Percentiles rank a stretch among this genome's conserved stretches.
These are phyloP conservation scores for Oropetium thomaeum DNA, from an alignment of 176 grass and related monocot genomes.

Conservation along the genomic window DNA sequence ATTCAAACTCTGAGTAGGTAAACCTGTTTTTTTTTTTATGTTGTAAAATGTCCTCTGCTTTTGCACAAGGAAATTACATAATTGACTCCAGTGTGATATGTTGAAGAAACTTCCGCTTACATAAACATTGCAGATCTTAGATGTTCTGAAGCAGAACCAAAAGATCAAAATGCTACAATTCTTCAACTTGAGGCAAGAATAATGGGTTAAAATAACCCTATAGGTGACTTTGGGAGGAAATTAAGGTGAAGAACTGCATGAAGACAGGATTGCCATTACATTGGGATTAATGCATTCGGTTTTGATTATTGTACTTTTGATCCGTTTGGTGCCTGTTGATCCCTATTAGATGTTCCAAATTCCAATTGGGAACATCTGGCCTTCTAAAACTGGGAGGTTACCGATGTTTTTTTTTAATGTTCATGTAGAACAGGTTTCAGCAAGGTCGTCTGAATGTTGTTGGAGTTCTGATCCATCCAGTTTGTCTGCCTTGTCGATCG, in stretches of 20 bases:
- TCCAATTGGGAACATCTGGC: constrained; percentile 1
- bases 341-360: constrained; percentile 17
- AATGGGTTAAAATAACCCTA: constrained; percentile 18
- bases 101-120: constrained; percentile 11
- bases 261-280: constrained; percentile 16
- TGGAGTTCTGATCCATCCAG: not conserved
- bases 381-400: constrained; percentile 2
- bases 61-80: not conserved
- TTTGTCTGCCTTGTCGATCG: not conserved
- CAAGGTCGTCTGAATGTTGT: not conserved
- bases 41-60: not conserved
- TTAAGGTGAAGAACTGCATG: constrained; percentile 29
- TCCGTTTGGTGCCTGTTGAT: constrained; percentile 33
- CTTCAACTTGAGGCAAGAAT: constrained; percentile 42
- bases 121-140: constrained; percentile 44
- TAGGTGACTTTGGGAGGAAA: constrained; percentile 36
- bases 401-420: not conserved
- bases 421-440: constrained; percentile 11
- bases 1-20: constrained; percentile 52
- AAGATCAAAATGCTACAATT: constrained; percentile 27
- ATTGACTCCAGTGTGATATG: constrained; percentile 10
- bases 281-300: constrained; percentile 25
- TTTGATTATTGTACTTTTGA: constrained; percentile 32
- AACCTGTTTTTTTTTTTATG: constrained; percentile 11
- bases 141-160: constrained; percentile 38